Evolutionary conservation across 2,329 filamentous ascomycete genomes (phyloP), one percentile per base, ranked within the genome.

Genomic region (Decorospora gaudefroyi): DNA sequence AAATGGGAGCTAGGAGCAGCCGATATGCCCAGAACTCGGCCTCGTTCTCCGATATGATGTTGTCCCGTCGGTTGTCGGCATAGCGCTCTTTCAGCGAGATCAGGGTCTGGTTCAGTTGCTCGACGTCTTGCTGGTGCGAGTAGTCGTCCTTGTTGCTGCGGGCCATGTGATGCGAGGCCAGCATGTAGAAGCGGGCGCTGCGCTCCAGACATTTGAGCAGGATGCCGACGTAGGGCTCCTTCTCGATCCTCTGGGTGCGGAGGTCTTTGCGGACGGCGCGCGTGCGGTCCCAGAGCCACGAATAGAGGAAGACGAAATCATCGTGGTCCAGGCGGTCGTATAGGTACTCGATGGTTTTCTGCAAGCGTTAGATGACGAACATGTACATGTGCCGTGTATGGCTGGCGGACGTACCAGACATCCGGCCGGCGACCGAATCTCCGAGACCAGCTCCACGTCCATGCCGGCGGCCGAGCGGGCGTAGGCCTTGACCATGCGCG

Each of bases 281-380:
- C 22, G 82, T 84, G 12, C 83, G 76, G 60, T 85, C 82, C 83
- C 83, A 86, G 17, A 85, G 76, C 62, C 84, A 86, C 48, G 78
- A 77, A 57, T 85, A 80, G 9, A 83, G 75, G n/a, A 57, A 62
- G 16, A 59, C 52, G 25, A 68, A 59, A 12, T 78, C 73, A 18
- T 79, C 76, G 27, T 72, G 73, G 42, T 85, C 67, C 6, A 85
- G 41, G 69, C 72, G 66, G 25, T 70, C 48, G 44, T 75, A 69
- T 11, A 78, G 64, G 46, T 75, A 74, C 28, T 73, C 66, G 53
- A 73, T 65, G 2, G 75, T 74, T 61, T 65, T 64, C 64, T 72
- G 46, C n/a, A 32, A 9, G 21, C 4, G 34, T 51, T 51, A 44
- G 44, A 41, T 31, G 29, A 41, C 18, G 41, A 18, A 69, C 48